Conservation (phyloP, 2,329 filamentous ascomycete species). For the Fusarium camptoceras region DNA sequence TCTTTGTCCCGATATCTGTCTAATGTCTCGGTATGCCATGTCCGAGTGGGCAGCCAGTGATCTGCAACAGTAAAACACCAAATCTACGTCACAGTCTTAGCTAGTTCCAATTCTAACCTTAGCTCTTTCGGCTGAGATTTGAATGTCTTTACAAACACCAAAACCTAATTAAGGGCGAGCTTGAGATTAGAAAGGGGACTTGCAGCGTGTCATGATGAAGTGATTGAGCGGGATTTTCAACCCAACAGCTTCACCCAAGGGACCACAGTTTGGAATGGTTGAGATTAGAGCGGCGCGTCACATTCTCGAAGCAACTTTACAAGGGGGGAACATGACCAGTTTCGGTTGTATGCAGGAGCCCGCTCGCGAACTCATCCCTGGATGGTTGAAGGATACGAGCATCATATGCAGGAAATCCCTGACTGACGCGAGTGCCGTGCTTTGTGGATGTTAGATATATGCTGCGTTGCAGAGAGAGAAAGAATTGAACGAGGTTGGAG, state of each 20-base stretch:
- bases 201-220: conserved; percentile 1
- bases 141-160: conserved; percentile 31
- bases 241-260: conserved; percentile 5
- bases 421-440: background rate
- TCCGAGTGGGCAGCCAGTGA: conserved; percentile 6
- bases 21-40: conserved; percentile 28
- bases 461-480: background rate
- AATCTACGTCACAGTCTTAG: conserved; percentile 28
- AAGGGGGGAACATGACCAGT: conserved; percentile 25
- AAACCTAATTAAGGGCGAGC: conserved; percentile 1
- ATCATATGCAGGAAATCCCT: conserved; percentile 1
- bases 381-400: conserved; percentile 4
- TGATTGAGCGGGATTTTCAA: conserved; percentile 1
- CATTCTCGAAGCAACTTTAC: conserved; percentile 30
- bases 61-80: conserved; percentile 18
- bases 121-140: conserved; percentile 23
- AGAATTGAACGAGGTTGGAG: conserved; percentile 2
- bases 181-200: conserved; percentile 7
- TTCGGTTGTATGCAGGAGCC: conserved; percentile 32
- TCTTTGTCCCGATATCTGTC: conserved; percentile 25
- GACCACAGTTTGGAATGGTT: conserved; percentile 36
- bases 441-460: conserved; percentile 7
- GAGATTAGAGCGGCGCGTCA: conserved; percentile 29
- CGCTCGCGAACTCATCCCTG: conserved; percentile 17
- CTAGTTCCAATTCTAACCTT: background rate